These are phyloP conservation scores for Alternaria novae-zelandiae DNA, from an alignment of 2,329 filamentous ascomycete genomes.

Conservation along the genomic window DNA sequence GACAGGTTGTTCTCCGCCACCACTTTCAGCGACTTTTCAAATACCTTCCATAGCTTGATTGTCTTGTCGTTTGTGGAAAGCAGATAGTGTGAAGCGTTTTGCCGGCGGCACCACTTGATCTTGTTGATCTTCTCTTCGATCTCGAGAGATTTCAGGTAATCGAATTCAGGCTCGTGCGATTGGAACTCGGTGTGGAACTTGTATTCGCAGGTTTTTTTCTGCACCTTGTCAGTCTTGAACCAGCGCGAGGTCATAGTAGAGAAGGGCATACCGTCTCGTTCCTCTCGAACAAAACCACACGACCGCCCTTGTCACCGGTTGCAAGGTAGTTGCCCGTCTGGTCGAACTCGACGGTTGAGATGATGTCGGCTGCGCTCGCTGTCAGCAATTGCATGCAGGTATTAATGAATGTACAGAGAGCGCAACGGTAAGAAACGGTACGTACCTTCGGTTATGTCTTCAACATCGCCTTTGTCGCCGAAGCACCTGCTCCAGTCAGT, in stretches of 20 bases:
- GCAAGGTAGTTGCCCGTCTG: conserved; percentile 89
- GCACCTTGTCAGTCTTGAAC: conserved; percentile 21
- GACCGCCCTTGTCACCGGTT: conserved; percentile 87
- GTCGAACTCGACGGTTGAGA: conserved; percentile 89
- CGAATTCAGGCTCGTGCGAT: conserved; percentile 98
- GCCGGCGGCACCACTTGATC: conserved; percentile 98
- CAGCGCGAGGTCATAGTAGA: not conserved
- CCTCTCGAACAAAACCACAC: conserved; percentile 85
- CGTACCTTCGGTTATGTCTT: conserved; percentile 95
- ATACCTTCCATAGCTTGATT: conserved; percentile 99
- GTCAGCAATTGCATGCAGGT: conserved; percentile 18
- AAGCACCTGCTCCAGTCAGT: conserved; percentile 76
- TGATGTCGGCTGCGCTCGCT: conserved; percentile 74
- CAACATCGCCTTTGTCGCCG: conserved; percentile 98
- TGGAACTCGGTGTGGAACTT: conserved; percentile 99
- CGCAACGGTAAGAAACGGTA: conserved; percentile 8
- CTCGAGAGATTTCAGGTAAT: conserved; percentile 98
- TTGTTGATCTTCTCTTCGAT: conserved; percentile 99
- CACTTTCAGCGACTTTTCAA: conserved; percentile 98
- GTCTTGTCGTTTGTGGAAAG: conserved; percentile 99
- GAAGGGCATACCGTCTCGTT: conserved; percentile 83
- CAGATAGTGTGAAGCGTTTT: conserved; percentile 98
- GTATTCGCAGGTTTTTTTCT: conserved; percentile 99
- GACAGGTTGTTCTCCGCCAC: conserved; percentile 99
- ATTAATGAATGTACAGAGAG: conserved; percentile 9